Percentiles rank a stretch among this genome's conserved stretches.
phyloP scores from a whole-genome alignment of 176 grass and related monocot species.

The Triticum turgidum region DNA sequence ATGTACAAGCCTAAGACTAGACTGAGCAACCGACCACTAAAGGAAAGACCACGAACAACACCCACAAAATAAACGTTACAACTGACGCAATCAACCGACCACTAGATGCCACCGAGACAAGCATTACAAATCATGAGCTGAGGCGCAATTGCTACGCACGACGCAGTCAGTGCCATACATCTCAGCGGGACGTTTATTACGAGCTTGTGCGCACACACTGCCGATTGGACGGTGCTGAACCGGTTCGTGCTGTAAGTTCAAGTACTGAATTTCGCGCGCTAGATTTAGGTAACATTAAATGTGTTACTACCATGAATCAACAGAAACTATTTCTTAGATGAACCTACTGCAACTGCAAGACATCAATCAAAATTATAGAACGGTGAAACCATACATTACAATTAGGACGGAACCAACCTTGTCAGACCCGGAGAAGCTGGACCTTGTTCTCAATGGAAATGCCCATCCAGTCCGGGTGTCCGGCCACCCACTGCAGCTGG shows the following conservation, averaged over 20 bases:
- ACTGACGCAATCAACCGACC: too few species aligned
- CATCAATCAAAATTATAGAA: neutral
- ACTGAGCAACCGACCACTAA: too few species aligned
- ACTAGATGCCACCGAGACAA: too few species aligned
- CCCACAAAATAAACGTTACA: too few species aligned
- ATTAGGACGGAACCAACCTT: constrained; percentile 29
- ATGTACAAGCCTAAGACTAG: too few species aligned
- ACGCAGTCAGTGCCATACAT: too few species aligned
- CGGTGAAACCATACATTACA: neutral
- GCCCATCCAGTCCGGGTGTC: constrained; percentile 80
- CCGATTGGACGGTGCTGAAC: too few species aligned
- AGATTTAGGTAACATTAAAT: neutral
- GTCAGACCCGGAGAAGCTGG: constrained; percentile 80
- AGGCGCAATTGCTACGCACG: too few species aligned
- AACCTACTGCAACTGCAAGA: neutral
- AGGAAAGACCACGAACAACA: too few species aligned
- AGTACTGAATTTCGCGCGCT: neutral
- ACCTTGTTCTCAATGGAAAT: constrained; percentile 94
- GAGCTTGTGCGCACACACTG: too few species aligned
- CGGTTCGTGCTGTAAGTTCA: neutral
- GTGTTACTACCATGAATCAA: neutral
- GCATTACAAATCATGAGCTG: too few species aligned
- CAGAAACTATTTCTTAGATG: neutral
- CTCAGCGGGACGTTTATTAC: too few species aligned
- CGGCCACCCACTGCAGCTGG: constrained; percentile 78